Evolutionary conservation across 2,329 filamentous ascomycete genomes (phyloP).

Genomic region (Xylaria sp.): DNA sequence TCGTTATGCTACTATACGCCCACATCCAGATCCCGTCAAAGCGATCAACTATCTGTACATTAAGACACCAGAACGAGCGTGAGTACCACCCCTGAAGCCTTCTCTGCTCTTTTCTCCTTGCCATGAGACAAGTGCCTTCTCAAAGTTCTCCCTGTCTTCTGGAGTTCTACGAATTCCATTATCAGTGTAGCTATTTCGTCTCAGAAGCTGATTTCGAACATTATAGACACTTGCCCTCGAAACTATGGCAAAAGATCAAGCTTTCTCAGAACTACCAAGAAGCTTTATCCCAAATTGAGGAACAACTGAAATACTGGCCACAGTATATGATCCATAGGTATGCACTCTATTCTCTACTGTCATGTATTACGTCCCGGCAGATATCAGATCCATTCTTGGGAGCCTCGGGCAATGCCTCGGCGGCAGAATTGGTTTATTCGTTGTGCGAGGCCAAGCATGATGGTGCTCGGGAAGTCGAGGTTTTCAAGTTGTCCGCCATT

Average conservation of each 20-base stretch:
- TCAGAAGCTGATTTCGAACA: slow-evolving; percentile 61
- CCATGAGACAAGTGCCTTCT: neutral
- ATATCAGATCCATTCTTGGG: too few relatives aligned
- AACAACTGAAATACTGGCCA: slow-evolving; percentile 90
- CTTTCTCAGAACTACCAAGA: slow-evolving; percentile 90
- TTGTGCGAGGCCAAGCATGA: too few relatives aligned
- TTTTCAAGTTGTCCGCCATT: neutral
- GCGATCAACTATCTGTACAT: slow-evolving; percentile 94
- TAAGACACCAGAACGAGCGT: slow-evolving; percentile 80
- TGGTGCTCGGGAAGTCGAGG: too few relatives aligned
- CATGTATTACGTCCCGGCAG: too few relatives aligned
- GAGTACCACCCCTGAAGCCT: slow-evolving; percentile 3
- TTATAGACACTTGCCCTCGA: slow-evolving; percentile 77
- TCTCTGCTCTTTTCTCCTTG: neutral
- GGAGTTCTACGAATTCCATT: neutral
- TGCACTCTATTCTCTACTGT: neutral
- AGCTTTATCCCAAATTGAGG: slow-evolving; percentile 87
- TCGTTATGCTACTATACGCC: slow-evolving; percentile 39
- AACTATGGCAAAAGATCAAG: slow-evolving; percentile 95
- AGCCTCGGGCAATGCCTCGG: neutral
- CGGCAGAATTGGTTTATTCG: too few relatives aligned
- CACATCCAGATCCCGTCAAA: slow-evolving; percentile 67
- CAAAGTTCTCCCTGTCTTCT: neutral
- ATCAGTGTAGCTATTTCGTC: neutral
- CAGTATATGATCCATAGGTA: slow-evolving; percentile 69